phyloP scores from a whole-genome alignment of 1,284 basidiomycete genomes.

The Boletus sp. region DNA sequence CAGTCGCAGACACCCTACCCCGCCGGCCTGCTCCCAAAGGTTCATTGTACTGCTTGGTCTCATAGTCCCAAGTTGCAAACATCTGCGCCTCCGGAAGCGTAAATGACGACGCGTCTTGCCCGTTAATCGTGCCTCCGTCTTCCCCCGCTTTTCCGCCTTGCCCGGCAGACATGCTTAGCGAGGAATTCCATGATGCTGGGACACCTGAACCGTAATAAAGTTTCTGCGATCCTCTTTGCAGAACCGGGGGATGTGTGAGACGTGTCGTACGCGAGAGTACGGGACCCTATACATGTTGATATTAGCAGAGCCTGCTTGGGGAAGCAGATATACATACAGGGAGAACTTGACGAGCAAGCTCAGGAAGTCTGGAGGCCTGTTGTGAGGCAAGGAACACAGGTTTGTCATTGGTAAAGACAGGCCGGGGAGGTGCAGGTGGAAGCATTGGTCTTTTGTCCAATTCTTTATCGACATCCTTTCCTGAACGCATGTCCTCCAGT shows the following conservation, averaged over 20 bases:
- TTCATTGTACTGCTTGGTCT: conserved; percentile 58
- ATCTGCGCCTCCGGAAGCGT: conserved; percentile 62
- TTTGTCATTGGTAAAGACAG: conserved; percentile 49
- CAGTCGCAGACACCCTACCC: conserved; percentile 16
- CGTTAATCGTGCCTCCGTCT: conserved; percentile 28
- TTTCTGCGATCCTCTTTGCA: conserved; percentile 52
- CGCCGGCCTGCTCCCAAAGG: conserved; percentile 36
- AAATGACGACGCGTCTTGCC: conserved; percentile 35
- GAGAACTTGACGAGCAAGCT: conserved; percentile 56
- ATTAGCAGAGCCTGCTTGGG: neutral
- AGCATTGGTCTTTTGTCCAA: conserved; percentile 45
- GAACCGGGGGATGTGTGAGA: conserved; percentile 57
- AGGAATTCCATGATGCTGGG: conserved; percentile 64
- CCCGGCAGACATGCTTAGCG: conserved; percentile 29
- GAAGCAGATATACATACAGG: conserved; percentile 43
- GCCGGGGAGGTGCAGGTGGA: conserved; percentile 48
- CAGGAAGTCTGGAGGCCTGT: conserved; percentile 46
- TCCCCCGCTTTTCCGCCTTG: conserved; percentile 28
- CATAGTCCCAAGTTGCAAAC: conserved; percentile 74
- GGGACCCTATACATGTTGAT: conserved; percentile 18
- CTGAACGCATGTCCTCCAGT: conserved; percentile 23
- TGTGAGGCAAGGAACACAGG: conserved; percentile 31
- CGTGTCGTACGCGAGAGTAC: conserved; percentile 60
- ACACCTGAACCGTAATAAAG: conserved; percentile 59
- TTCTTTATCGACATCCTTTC: conserved; percentile 30